A percentile compares a stretch with the other conserved stretches of the same genome.
phyloP scores from a whole-genome alignment of 768 basidiomycete species.

The Phaffia tasmanica region DNA sequence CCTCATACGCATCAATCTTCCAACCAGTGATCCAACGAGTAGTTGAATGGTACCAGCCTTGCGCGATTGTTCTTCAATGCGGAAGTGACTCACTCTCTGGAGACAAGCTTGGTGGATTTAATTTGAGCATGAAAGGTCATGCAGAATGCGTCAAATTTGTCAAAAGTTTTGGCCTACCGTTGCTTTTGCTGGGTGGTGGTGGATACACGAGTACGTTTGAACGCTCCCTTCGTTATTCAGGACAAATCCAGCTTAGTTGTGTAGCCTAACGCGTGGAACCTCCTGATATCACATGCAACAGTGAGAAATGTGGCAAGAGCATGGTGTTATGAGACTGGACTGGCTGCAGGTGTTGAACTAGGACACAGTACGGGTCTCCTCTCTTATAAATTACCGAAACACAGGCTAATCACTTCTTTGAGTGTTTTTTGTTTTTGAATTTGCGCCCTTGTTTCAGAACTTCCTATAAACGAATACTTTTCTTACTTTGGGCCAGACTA shows the following conservation, averaged over 20 bases:
- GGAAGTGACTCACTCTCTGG: conserved; percentile 94
- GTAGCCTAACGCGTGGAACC: neutral
- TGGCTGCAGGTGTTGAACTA: conserved; percentile 94
- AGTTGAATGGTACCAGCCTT: conserved; percentile 88
- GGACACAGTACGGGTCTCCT: conserved; percentile 50
- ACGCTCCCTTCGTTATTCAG: neutral
- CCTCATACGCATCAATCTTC: conserved; percentile 87
- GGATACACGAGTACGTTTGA: conserved; percentile 58
- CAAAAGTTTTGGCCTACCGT: conserved; percentile 85
- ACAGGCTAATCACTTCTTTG: neutral
- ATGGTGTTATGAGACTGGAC: conserved; percentile 96
- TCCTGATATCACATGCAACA: neutral
- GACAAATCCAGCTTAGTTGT: neutral
- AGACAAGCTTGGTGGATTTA: conserved; percentile 90
- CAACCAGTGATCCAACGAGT: conserved; percentile 89
- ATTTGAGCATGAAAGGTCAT: conserved; percentile 93
- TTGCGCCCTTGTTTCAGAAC: conserved; percentile 48
- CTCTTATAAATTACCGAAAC: neutral
- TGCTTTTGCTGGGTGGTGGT: conserved; percentile 90
- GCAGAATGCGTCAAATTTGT: conserved; percentile 96
- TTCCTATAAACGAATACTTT: conserved; percentile 97
- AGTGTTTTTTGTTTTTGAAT: neutral
- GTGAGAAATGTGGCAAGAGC: conserved; percentile 93
- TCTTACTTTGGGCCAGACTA: conserved; percentile 99
- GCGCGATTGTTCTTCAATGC: conserved; percentile 91